phyloP scores from a whole-genome alignment of 2,329 filamentous ascomycete genomes.

The Neofusicoccum laricinum region DNA sequence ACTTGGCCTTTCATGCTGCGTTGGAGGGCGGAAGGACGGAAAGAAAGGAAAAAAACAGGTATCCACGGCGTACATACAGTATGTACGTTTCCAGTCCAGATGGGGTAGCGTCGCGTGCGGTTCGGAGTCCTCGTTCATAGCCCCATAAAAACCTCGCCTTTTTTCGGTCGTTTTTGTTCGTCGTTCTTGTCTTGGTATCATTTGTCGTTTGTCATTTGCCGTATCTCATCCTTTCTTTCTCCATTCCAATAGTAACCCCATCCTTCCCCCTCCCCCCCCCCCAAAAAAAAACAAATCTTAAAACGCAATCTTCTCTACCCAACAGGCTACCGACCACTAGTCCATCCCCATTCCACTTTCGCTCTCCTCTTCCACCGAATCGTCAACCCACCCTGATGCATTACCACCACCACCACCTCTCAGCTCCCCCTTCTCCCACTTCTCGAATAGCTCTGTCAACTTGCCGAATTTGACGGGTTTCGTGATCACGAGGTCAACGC shows the following conservation, averaged over 20 bases:
- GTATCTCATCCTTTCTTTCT: background rate
- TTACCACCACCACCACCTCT: background rate
- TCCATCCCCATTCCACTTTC: background rate
- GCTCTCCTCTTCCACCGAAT: background rate
- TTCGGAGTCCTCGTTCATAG: no score
- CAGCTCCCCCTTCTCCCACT: background rate
- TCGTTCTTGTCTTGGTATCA: background rate
- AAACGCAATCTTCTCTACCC: background rate
- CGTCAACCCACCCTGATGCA: background rate
- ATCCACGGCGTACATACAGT: no score
- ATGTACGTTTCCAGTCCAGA: no score
- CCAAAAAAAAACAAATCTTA: background rate
- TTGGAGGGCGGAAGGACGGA: no score
- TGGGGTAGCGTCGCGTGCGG: no score
- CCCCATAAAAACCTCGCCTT: no score
- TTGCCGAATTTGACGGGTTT: slow-evolving; percentile 43
- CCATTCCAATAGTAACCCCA: background rate
- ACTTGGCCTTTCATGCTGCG: no score
- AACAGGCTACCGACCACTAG: background rate
- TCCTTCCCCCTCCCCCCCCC: no score
- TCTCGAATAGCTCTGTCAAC: background rate
- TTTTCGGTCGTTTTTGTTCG: no score
- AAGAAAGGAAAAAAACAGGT: no score
- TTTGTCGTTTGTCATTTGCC: background rate
- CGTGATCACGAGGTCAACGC: slow-evolving; percentile 55